Percentiles rank a stretch among this genome's conserved stretches.
These are phyloP conservation scores for Amanita molliuscula DNA, from an alignment of 768 basidiomycete species.

Conservation along the genomic window DNA sequence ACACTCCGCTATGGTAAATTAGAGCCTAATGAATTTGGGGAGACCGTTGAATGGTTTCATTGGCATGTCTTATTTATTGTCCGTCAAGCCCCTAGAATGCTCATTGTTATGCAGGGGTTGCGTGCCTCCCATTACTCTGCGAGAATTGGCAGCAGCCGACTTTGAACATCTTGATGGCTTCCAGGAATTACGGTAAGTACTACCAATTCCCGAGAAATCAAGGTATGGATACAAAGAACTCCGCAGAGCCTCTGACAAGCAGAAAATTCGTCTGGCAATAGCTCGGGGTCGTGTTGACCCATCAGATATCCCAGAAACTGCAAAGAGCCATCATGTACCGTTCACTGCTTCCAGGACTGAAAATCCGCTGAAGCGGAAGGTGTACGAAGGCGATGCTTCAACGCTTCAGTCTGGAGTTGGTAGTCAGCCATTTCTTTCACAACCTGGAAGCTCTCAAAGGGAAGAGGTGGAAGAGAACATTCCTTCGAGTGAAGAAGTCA, in stretches of 20 bases:
- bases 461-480: constrained; percentile 36
- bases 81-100: neutral
- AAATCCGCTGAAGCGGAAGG: constrained; percentile 1
- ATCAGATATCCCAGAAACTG: constrained; percentile 41
- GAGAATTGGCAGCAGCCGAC: constrained; percentile 31
- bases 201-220: neutral
- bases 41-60: constrained; percentile 67
- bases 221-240: neutral
- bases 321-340: constrained; percentile 13
- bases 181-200: constrained; percentile 34
- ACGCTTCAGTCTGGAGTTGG: neutral
- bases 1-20: constrained; percentile 57
- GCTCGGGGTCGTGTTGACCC: constrained; percentile 43
- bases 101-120: constrained; percentile 47
- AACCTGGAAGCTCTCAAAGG: constrained; percentile 8
- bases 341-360: neutral
- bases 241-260: constrained; percentile 47
- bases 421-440: neutral
- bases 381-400: constrained; percentile 4
- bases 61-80: constrained; percentile 34
- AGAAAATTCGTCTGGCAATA: constrained; percentile 51
- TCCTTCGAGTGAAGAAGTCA: constrained; percentile 31
- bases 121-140: constrained; percentile 49
- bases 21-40: constrained; percentile 34
- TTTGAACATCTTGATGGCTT: constrained; percentile 42